Base-by-base conservation (phyloP, 2,329 filamentous ascomycete genomes). In the Apiospora malaysiana region DNA sequence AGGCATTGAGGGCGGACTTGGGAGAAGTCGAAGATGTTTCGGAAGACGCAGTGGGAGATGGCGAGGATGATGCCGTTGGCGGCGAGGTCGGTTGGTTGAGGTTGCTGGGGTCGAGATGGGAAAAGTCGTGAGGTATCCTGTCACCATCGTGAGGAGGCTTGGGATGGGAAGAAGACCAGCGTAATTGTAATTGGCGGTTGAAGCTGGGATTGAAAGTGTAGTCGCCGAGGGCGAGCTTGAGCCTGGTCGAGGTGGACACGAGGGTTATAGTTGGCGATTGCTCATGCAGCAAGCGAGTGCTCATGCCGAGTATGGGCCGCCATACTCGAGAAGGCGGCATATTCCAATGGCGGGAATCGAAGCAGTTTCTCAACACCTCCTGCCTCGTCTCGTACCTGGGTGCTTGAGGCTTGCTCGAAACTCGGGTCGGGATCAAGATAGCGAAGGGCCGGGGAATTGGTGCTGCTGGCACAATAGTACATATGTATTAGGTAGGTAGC, bases 141-240 rank as follows among this genome's bases (percentile, higher is more conserved):
- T 4, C 25, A 70, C 32, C 49, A 51, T 70, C 25, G 40, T 70
- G 51, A 71, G 70, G 49, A 65, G 72, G 65, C 66, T 68, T 23
- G 70, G 69, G n/a, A 10, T 69, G 63, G 40, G 65, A 70, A 40
- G 49, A 76, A 75, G 10, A 76, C 74, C 27, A 76, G 77, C 21
- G 77, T 70, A 43, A 73, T 77, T 49, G 77, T 70, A 43, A 73
- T 77, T 49, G 81, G 82, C 21, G 6, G 25, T 32, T 32, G 32
- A 9, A 40, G 21, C 23, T 70, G 27, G 73, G 47, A n/a, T 69
- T 46, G 66, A 73, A 72, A 70, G 70, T 75, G 71, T 76, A 81
- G 66, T 73, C 27, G 32, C n/a, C 32, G 18, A 47, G 3, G 25
- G 16, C 66, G 43, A 68, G 66, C 66, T 68, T 67, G 23, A 47